Evolutionary conservation across 108 stramenopile genomes (phyloP).

Genomic region (Skeletonema costatum): DNA sequence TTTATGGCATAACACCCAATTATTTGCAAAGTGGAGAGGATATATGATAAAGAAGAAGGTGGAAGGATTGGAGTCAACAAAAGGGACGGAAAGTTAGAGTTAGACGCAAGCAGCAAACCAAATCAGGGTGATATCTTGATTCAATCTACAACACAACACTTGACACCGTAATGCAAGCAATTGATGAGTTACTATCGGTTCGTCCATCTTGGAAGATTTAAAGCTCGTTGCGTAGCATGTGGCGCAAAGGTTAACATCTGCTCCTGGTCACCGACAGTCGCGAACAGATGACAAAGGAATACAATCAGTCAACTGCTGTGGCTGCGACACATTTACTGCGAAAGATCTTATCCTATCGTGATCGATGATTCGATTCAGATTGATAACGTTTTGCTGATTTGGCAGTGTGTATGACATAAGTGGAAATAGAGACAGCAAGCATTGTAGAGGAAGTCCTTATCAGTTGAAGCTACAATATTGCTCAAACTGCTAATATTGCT

Average conservation of each 20-base stretch:
- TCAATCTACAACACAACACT: slow-evolving; percentile 2
- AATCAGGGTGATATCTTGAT: background rate
- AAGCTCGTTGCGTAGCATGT: background rate
- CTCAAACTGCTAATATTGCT: too few relatives aligned
- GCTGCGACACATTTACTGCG: slow-evolving; percentile 32
- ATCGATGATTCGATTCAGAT: slow-evolving; percentile 5
- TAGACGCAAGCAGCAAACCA: background rate
- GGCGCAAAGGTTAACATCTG: background rate
- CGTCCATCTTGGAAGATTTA: slow-evolving; percentile 40
- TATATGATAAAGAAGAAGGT: slow-evolving; percentile 16
- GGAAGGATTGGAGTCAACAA: background rate
- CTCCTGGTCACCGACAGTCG: slow-evolving; percentile 28
- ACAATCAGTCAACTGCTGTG: slow-evolving; percentile 25
- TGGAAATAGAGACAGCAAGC: too few relatives aligned
- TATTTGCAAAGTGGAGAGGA: slow-evolving; percentile 71
- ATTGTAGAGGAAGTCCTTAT: too few relatives aligned
- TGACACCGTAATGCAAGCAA: slow-evolving; percentile 25
- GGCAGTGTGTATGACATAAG: too few relatives aligned
- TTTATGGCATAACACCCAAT: slow-evolving; percentile 59
- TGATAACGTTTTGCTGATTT: too few relatives aligned
- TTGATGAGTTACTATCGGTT: slow-evolving; percentile 43
- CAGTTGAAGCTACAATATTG: too few relatives aligned
- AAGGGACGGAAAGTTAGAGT: background rate
- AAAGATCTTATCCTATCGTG: slow-evolving; percentile 50
- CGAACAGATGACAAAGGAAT: slow-evolving; percentile 39